A percentile compares a stretch with the other conserved stretches of the same genome.
phyloP scores from a whole-genome alignment of 140 eudicot species.

The Stevia rebaudiana region DNA sequence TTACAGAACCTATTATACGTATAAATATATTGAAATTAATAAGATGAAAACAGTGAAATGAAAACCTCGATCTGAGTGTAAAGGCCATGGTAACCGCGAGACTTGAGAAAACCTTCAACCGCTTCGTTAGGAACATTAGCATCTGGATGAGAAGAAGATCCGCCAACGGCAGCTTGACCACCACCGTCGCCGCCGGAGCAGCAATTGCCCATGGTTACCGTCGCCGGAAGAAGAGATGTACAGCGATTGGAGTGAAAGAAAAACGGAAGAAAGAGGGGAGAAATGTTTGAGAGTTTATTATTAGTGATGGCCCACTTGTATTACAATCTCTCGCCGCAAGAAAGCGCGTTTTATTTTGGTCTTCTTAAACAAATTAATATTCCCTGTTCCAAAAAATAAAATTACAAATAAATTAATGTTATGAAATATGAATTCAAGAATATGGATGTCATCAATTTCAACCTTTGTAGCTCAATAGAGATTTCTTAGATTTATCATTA shows the following conservation, averaged over 20 bases:
- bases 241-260: neutral
- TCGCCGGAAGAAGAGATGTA: neutral
- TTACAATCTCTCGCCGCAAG: slow-evolving; percentile 12
- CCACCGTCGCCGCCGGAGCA: slow-evolving; percentile 60
- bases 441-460: too few species aligned
- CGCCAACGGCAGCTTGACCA: slow-evolving; percentile 63
- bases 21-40: neutral
- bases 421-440: too few species aligned
- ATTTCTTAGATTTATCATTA: too few species aligned
- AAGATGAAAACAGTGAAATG: neutral
- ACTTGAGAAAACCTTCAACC: slow-evolving; percentile 59
- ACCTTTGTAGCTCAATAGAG: too few species aligned
- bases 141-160: slow-evolving; percentile 26
- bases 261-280: neutral
- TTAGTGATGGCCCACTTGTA: slow-evolving; percentile 20
- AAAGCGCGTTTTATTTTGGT: slow-evolving; percentile 30
- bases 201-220: slow-evolving; percentile 85
- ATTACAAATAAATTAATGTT: too few species aligned
- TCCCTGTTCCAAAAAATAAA: neutral
- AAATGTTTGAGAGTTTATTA: neutral
- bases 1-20: neutral
- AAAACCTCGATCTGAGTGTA: slow-evolving; percentile 95
- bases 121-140: slow-evolving; percentile 59
- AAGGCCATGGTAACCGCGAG: slow-evolving; percentile 80
- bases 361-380: neutral